A percentile compares a stretch with the other conserved stretches of the same genome.
Conservation (phyloP, 2,329 filamentous ascomycete species). For the Trichoderma guizhouense region DNA sequence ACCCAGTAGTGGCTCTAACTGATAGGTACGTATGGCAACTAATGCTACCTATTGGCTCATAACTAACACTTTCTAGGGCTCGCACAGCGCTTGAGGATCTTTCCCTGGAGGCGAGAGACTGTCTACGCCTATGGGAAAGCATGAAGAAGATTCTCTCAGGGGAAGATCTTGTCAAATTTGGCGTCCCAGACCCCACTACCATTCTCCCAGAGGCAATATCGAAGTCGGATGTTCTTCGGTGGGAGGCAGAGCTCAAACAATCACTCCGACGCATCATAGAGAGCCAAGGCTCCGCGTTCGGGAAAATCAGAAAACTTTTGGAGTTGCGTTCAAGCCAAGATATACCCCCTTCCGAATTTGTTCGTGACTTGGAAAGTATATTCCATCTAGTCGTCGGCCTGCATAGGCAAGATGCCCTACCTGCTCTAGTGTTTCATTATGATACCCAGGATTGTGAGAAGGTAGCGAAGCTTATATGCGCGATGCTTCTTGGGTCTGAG, state of each 20-base stretch:
- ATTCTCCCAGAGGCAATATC: conserved; percentile 51
- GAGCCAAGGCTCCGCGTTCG: conserved; percentile 43
- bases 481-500: conserved; percentile 42
- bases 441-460: conserved; percentile 63
- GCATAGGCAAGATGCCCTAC: conserved; percentile 62
- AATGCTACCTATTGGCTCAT: rapidly evolving
- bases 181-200: background rate
- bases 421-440: conserved; percentile 75
- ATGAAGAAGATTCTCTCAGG: conserved; percentile 5
- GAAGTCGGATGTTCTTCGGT: conserved; percentile 64
- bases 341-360: rapidly evolving
- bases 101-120: conserved; percentile 16
- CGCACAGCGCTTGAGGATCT: conserved; percentile 10
- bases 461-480: conserved; percentile 50
- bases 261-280: conserved; percentile 59
- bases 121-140: background rate
- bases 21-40: conserved; percentile 42
- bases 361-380: background rate
- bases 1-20: conserved; percentile 62
- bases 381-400: conserved; percentile 59
- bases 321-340: background rate
- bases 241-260: conserved; percentile 61
- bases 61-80: background rate
- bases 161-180: background rate
- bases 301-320: conserved; percentile 46